Evolutionary conservation across 805 yeast species (phyloP), one percentile per base, ranked within the genome.

Genomic region (Ogataea paradorogensis): DNA sequence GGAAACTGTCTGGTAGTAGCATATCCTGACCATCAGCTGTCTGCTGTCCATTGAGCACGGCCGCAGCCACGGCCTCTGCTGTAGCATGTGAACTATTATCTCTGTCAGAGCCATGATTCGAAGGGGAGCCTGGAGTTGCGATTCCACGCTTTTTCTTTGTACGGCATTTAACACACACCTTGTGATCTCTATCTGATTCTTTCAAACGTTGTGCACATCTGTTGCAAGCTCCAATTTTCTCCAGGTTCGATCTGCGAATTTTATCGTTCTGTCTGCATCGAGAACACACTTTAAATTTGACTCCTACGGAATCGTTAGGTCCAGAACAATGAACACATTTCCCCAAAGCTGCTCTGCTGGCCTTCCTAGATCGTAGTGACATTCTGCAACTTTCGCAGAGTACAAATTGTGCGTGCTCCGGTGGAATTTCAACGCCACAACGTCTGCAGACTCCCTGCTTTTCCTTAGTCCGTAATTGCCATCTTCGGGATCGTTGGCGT

Each of bases 281-380:
- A 43, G 70, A 64, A 53, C 87, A 81, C n/a, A 81, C 86, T 53
- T 80, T 80, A 59, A 65, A 80, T 37, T 66, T 67, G 1, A 71
- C 65, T 40, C 67, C 70, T 6, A 69, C 56, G 13, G 61, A 51
- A 26, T 69, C 73, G 38, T 70, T 70, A 7, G 80, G 78, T 2
- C 84, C 84, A 1, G 80, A 67, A 46, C 87, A 81, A 53, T 81
- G 86, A 11, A 81, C 83, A 61, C 87, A 81, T 50, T 72, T 73
- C 1, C 87, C 86, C 47, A 70, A 73, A 9, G 78, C 76, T 5
- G 77, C 82, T 28, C 87, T 63, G 38, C 67, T 70, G 0, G 78
- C 77, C 52, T 81, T 81, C 33, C 78, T 63, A 2, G 71, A 62
- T 46, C 86, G 63, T 23, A 80, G 62, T 27, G 72, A 70, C 48